Evolutionary conservation across 2,329 filamentous ascomycete genomes (phyloP), one percentile per base, ranked within the genome.

Genomic region (Trichoderma atrobrunneum): DNA sequence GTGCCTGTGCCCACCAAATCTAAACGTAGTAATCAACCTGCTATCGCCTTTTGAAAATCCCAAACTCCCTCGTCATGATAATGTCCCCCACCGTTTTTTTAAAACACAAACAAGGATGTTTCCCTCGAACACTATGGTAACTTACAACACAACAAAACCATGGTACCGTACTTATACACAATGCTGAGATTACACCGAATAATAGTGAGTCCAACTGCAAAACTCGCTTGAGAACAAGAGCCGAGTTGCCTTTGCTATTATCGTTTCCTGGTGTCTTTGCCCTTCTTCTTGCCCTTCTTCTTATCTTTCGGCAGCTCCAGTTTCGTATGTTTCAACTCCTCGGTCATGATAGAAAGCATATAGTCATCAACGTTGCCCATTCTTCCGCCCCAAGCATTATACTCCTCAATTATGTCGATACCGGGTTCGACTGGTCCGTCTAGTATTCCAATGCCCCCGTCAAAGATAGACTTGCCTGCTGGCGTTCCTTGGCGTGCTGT

Each of bases 351-450:
- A 43, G 84, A 83, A 65, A 96, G 82, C 87, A 96, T 91, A 78
- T 92, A 94, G 66, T 94, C 90, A 78, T 95, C 93, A 71, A 94
- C 88, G 54, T 88, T 90, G 66, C 83, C 82, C 72, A 91, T 86
- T 69, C 79, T 84, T 51, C 83, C 85, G 7, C 88, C 89, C 83
- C 85, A 90, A 1, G 89, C 89, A 73, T 90, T 91, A 34, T 82
- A 78, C 75, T 92, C 89, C 0, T 84, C 77, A 61, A 85, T 79
- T 8, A 82, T 78, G 8, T 79, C 81, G 4, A 76, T 75, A 2
- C 77, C 73, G 56, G 80, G 74, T 70, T 81, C 78, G 65, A 83
- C 81, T 67, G 82, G 75, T 5, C 77, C 77, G 14, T 79, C 77
- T 3, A 79, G 74, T 34, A 75, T 70, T 7, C 76, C 77, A 4